phyloP scores from a whole-genome alignment of 176 grass and related monocot species.

The Themeda triandra region DNA sequence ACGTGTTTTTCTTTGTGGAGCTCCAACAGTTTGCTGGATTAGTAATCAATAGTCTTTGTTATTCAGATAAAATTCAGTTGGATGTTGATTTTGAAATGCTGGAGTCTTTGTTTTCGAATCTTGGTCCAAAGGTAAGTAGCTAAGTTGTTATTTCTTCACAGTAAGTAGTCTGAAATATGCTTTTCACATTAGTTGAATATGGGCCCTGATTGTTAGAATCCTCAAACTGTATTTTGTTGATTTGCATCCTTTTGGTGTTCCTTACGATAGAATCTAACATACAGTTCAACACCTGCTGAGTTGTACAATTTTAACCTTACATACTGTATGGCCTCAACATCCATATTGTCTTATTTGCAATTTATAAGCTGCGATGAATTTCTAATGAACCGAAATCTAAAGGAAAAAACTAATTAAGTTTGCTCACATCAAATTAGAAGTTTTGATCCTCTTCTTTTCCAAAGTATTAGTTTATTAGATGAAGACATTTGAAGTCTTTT shows the following conservation, averaged over 20 bases:
- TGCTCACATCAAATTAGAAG: not conserved
- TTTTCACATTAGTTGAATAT: not conserved
- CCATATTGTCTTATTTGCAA: not conserved
- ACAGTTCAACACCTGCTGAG: not conserved
- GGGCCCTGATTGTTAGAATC: not conserved
- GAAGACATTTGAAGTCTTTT: conserved; percentile 13
- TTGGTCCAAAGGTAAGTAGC: conserved; percentile 35
- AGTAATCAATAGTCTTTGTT: not conserved
- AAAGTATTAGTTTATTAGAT: not conserved
- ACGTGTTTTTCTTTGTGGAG: conserved; percentile 5
- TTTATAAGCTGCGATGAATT: not conserved
- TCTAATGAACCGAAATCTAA: not conserved
- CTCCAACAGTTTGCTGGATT: not conserved
- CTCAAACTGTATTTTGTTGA: not conserved
- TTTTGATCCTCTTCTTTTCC: not conserved
- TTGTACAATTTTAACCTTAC: not conserved
- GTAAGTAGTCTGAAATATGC: not conserved
- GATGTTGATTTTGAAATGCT: conserved; percentile 59
- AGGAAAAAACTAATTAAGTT: not conserved
- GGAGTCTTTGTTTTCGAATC: conserved; percentile 42
- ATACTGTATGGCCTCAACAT: not conserved
- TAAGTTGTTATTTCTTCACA: not conserved
- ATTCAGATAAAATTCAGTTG: conserved; percentile 51
- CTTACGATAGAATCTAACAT: not conserved
- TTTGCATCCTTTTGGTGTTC: not conserved